Evolutionary conservation across 306 rosid genomes (phyloP).

Genomic region (Trifolium subterraneum): DNA sequence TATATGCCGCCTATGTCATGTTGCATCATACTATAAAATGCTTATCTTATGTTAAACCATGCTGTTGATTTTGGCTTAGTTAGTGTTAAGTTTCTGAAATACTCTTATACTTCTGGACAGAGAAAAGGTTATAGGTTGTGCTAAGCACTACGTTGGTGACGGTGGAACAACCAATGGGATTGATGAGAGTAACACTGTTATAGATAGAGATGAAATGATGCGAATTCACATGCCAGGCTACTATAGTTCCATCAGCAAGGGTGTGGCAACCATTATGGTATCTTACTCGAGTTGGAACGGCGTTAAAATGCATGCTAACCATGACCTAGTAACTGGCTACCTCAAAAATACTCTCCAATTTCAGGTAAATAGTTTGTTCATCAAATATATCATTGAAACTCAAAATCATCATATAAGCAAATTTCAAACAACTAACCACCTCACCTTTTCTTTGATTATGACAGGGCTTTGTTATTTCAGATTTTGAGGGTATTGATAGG

Average conservation of each 20-base stretch:
- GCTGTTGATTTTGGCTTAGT: slow-evolving; percentile 17
- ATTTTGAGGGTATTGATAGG: slow-evolving; percentile 57
- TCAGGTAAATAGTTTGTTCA: slow-evolving; percentile 39
- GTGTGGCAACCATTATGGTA: slow-evolving; percentile 57
- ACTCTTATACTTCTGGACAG: slow-evolving; percentile 27
- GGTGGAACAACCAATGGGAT: slow-evolving; percentile 54
- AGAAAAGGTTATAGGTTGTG: slow-evolving; percentile 49
- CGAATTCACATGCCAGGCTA: slow-evolving; percentile 53
- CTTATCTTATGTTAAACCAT: not conserved
- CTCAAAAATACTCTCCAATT: slow-evolving; percentile 52
- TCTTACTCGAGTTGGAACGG: slow-evolving; percentile 66
- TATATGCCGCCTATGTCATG: too few relatives aligned
- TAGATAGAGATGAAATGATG: slow-evolving; percentile 44
- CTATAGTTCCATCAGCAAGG: slow-evolving; percentile 44
- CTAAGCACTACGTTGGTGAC: slow-evolving; percentile 57
- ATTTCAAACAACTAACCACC: not conserved
- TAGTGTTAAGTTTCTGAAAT: slow-evolving; percentile 36
- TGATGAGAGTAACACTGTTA: slow-evolving; percentile 48
- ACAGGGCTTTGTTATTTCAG: slow-evolving; percentile 63
- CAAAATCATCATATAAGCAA: not conserved
- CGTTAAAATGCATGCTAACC: slow-evolving; percentile 54
- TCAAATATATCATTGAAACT: not conserved
- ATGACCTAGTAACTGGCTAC: slow-evolving; percentile 46
- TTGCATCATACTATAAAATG: not conserved
- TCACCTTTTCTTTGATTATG: slow-evolving; percentile 18